phyloP scores from a whole-genome alignment of 2,329 filamentous ascomycete species.

The Alternaria sp. region DNA sequence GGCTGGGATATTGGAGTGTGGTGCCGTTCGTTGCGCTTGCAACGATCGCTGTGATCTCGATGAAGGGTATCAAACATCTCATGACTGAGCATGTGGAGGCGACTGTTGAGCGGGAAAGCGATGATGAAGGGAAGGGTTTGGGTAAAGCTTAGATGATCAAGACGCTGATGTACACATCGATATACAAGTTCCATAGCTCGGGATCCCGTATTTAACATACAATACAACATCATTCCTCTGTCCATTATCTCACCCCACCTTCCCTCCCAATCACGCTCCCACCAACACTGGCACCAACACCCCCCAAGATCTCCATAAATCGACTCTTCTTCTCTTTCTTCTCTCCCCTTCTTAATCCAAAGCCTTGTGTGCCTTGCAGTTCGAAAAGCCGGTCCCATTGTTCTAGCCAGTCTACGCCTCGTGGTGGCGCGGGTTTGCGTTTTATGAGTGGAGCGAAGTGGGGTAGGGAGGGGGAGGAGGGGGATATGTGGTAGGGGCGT shows the following conservation, averaged over 20 bases:
- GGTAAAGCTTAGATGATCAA: not conserved
- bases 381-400: conserved; percentile 11
- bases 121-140: conserved; percentile 18
- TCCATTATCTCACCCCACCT: no score
- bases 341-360: not conserved
- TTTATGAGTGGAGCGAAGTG: not conserved
- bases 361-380: not conserved
- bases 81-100: conserved; percentile 44
- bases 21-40: conserved; percentile 41
- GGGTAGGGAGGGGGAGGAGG: accelerated
- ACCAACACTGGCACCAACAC: not conserved
- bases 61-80: conserved; percentile 36
- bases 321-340: not conserved
- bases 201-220: no score
- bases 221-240: no score
- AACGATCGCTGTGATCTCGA: conserved; percentile 28
- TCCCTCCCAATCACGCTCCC: no score
- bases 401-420: conserved; percentile 14
- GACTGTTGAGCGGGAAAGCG: conserved; percentile 32
- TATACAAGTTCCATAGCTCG: no score
- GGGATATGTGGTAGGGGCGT: not conserved
- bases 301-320: not conserved
- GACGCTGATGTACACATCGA: no score
- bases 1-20: conserved; percentile 40
- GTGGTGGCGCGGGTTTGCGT: conserved; percentile 14